Evolutionary conservation across 2,329 filamentous ascomycete genomes (phyloP).

Genomic region (Colletotrichum chrysophilum): DNA sequence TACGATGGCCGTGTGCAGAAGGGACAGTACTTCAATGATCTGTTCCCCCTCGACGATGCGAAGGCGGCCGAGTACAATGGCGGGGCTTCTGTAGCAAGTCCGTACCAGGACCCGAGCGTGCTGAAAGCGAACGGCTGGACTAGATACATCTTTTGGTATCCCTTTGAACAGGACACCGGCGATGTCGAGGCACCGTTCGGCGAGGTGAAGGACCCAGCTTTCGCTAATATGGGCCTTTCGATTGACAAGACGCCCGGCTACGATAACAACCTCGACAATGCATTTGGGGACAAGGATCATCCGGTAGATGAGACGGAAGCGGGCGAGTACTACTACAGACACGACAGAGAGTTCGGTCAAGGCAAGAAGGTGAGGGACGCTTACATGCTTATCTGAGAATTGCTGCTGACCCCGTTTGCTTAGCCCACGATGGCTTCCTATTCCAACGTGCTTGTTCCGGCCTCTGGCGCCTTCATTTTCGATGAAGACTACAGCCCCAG

Average conservation of each 20-base stretch:
- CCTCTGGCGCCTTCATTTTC: not conserved
- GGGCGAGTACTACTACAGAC: not conserved
- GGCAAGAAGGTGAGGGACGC: not conserved
- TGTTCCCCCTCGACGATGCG: not conserved
- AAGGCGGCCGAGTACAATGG: not conserved
- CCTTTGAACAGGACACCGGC: not conserved
- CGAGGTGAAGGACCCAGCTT: rapidly evolving
- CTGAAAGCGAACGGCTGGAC: not conserved
- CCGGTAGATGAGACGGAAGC: not conserved
- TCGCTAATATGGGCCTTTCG: not conserved
- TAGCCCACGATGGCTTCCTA: not conserved
- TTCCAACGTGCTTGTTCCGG: not conserved
- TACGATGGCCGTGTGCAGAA: not conserved
- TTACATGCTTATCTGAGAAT: not conserved
- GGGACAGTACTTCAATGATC: not conserved
- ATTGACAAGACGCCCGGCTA: not conserved
- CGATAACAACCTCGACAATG: not conserved
- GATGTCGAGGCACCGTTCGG: not conserved
- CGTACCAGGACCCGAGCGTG: not conserved
- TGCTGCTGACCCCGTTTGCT: not conserved
- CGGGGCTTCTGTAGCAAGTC: not conserved
- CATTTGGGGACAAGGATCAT: not conserved
- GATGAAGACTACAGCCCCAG: not conserved
- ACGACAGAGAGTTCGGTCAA: not conserved
- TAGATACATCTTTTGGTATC: not conserved